A percentile compares a stretch with the other conserved stretches of the same genome.
These are phyloP conservation scores for Daldinia childiae DNA, from an alignment of 495 filamentous ascomycete genomes.

Conservation along the genomic window DNA sequence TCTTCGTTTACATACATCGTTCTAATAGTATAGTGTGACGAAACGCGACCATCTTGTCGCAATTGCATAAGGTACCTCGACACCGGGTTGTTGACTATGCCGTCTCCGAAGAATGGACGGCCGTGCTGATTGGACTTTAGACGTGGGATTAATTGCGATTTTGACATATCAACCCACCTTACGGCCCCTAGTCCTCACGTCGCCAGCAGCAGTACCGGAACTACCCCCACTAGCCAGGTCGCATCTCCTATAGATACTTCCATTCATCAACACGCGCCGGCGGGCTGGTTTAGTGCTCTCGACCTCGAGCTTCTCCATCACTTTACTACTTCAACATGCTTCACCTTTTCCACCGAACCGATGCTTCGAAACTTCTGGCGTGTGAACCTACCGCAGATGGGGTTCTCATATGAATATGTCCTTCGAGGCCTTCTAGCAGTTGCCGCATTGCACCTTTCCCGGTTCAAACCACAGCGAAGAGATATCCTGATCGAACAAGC, in stretches of 20 bases:
- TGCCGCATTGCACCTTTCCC: constrained; percentile 62
- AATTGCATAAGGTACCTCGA: constrained; percentile 33
- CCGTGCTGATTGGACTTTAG: constrained; percentile 20
- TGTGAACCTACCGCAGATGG: constrained; percentile 57
- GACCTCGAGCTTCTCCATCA: constrained; percentile 41
- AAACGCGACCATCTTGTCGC: constrained; percentile 36
- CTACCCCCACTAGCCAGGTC: constrained; percentile 7
- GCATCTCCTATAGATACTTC: constrained; percentile 19
- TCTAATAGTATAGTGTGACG: constrained; percentile 35
- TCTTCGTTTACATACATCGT: background rate
- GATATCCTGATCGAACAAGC: constrained; percentile 58
- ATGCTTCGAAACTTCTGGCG: constrained; percentile 41
- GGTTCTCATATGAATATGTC: constrained; percentile 58
- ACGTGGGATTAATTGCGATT: constrained; percentile 37
- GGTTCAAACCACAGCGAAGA: constrained; percentile 47
- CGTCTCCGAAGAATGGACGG: background rate
- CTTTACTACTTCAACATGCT: constrained; percentile 38
- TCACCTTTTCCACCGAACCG: constrained; percentile 30
- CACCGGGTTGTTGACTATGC: background rate
- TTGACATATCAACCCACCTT: constrained; percentile 17
- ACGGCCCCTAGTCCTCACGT: background rate
- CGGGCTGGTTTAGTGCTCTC: constrained; percentile 26
- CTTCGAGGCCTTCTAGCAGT: constrained; percentile 62
- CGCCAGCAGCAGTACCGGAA: constrained; percentile 1
- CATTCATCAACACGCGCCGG: constrained; percentile 9